Percentiles rank a stretch among this genome's conserved stretches.
These are phyloP conservation scores for Linnemannia schmuckeri DNA, from an alignment of 192 early-diverging fungal species.

Conservation along the genomic window DNA sequence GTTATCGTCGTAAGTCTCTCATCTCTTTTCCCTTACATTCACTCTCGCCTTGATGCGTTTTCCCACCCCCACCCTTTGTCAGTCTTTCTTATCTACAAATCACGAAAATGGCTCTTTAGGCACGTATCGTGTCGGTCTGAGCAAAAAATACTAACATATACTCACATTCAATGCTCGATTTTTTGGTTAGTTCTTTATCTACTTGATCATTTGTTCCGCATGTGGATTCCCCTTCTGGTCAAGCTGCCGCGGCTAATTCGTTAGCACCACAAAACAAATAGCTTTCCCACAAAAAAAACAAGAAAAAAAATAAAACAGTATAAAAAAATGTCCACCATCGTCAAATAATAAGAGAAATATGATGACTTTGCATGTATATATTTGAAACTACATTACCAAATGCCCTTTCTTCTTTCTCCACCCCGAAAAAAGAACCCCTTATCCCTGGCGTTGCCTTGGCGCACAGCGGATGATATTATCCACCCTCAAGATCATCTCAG, in stretches of 20 bases:
- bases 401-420: not conserved
- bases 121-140: too few species aligned
- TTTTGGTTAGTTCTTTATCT: slow-evolving; percentile 72
- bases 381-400: not conserved
- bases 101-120: too few species aligned
- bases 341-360: not conserved
- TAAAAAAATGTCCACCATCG: not conserved
- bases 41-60: not conserved
- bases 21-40: not conserved
- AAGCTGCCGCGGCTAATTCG: slow-evolving; percentile 25
- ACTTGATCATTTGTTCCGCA: slow-evolving; percentile 76
- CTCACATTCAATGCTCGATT: not conserved
- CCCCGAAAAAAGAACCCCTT: not conserved
- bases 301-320: not conserved
- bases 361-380: not conserved
- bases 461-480: slow-evolving; percentile 98
- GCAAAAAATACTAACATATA: not conserved
- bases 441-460: slow-evolving; percentile 59
- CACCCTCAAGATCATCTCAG: slow-evolving; percentile 97
- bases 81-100: not conserved
- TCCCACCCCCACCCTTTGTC: not conserved
- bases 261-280: not conserved
- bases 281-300: not conserved
- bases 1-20: slow-evolving; percentile 63
- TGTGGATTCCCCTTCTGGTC: slow-evolving; percentile 84